phyloP scores from a whole-genome alignment of 768 basidiomycete genomes.

The Dendrothele bispora region DNA sequence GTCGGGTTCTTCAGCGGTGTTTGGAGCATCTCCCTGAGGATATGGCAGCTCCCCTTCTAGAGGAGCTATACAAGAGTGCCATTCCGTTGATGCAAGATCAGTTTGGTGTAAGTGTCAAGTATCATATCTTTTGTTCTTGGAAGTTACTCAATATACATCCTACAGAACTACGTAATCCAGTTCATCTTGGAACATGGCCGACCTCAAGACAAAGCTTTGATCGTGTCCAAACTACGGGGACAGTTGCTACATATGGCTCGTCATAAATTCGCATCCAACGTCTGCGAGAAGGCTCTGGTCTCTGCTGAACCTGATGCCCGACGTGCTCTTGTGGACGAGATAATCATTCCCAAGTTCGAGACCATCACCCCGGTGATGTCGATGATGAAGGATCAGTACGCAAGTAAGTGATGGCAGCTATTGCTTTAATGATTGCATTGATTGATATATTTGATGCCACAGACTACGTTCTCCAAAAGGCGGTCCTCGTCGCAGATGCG shows the following conservation, averaged over 20 bases:
- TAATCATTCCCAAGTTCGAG: conserved; percentile 64
- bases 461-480: conserved; percentile 89
- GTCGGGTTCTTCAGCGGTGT: conserved; percentile 91
- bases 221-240: conserved; percentile 71
- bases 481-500: conserved; percentile 64
- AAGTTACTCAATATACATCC: conserved; percentile 6
- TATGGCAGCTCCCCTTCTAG: conserved; percentile 68
- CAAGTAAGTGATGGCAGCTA: conserved; percentile 76
- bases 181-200: conserved; percentile 85
- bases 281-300: conserved; percentile 86
- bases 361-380: conserved; percentile 68
- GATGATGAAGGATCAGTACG: conserved; percentile 87
- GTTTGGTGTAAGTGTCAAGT: conserved; percentile 67
- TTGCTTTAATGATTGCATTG: conserved; percentile 4
- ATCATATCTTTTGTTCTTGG: conserved; percentile 13
- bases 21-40: conserved; percentile 79
- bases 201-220: conserved; percentile 61
- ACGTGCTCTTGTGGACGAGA: conserved; percentile 74
- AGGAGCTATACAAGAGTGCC: conserved; percentile 77
- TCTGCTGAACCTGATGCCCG: conserved; percentile 66
- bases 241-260: conserved; percentile 78
- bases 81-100: conserved; percentile 83
- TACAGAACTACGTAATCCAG: conserved; percentile 94
- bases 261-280: conserved; percentile 95
- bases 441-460: background rate